Conservation (phyloP, 2,329 filamentous ascomycete genomes). For the Colletotrichum kahawae region DNA sequence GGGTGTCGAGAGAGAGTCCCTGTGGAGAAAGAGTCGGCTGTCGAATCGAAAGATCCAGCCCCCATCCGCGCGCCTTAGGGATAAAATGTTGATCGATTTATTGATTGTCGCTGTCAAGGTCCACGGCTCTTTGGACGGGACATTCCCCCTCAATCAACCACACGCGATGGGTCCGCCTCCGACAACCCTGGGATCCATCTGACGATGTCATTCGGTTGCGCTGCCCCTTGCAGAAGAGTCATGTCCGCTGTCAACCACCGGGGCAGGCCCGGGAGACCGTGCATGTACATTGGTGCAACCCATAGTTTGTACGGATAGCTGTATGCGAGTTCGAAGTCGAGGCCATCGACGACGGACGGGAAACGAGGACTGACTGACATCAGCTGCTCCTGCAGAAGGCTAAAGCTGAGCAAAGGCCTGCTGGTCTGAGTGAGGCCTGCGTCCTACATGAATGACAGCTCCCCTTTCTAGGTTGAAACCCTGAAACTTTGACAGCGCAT, state of each 20-base stretch:
- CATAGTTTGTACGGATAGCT: neutral
- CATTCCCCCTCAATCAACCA: neutral
- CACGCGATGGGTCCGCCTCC: neutral
- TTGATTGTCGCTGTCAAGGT: neutral
- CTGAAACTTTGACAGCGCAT: neutral
- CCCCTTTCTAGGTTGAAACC: neutral
- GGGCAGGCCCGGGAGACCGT: neutral
- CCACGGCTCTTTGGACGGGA: neutral
- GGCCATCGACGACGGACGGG: neutral
- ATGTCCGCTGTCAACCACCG: constrained; percentile 8
- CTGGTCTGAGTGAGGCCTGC: neutral
- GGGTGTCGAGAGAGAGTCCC: neutral
- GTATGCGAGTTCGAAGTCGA: neutral
- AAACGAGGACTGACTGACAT: neutral
- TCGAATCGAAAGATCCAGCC: neutral
- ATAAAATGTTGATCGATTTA: neutral
- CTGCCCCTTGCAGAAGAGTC: constrained; percentile 10
- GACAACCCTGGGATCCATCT: neutral
- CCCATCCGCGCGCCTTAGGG: neutral
- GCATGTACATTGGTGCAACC: neutral
- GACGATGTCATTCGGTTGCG: neutral
- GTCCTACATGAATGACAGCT: neutral
- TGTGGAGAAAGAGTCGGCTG: neutral
- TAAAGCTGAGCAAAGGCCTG: neutral
- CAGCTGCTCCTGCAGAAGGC: neutral